Evolutionary conservation across 2,329 filamentous ascomycete species (phyloP), one percentile per base, ranked within the genome.

Genomic region (Calonectria pseudoreteaudii): DNA sequence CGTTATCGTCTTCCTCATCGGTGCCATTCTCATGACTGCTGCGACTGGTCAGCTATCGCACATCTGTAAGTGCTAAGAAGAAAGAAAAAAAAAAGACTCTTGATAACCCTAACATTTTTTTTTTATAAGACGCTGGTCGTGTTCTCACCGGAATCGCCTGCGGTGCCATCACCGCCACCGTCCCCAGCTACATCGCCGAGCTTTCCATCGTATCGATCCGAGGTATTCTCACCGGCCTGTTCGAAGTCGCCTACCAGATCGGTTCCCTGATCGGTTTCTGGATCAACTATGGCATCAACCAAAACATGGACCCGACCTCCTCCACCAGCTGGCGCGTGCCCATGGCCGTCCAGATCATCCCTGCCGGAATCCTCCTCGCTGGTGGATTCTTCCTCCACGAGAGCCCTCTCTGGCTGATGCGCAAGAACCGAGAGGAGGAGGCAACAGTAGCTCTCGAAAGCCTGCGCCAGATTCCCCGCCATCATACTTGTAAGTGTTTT

Each of bases 181-280:
- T 93, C 3, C 92, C 91, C 4, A 88, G 91, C 41, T 93, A 93
- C 80, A 91, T 92, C 72, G 89, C 91, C 13, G 92, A 93, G 80
- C 88, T 90, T 68, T 90, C 91, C 0, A 87, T 90, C 76, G 87
- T 91, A 0, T 88, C 88, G 2, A 91, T 88, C 68, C 87, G 91
- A 77, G 91, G 91, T 77, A 84, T 90, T 31, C 87, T 91, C 4
- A 90, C 90, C 9, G 90, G 90, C 18, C 80, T 90, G 34, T 90
- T 86, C 76, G 86, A 87, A 73, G 83, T 91, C 11, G 87, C 88
- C 0, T 90, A 90, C 74, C 90, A 91, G 74, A 87, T 89, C 8
- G 90, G 90, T 1, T 82, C 83, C 0, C 74, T 87, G 8, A 82
- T 91, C 6, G 90, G 90, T 16, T 91, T 91, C 80, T 87, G 86